Evolutionary conservation across 2,329 filamentous ascomycete species (phyloP).

Genomic region (Dryadomyces sulphureus): DNA sequence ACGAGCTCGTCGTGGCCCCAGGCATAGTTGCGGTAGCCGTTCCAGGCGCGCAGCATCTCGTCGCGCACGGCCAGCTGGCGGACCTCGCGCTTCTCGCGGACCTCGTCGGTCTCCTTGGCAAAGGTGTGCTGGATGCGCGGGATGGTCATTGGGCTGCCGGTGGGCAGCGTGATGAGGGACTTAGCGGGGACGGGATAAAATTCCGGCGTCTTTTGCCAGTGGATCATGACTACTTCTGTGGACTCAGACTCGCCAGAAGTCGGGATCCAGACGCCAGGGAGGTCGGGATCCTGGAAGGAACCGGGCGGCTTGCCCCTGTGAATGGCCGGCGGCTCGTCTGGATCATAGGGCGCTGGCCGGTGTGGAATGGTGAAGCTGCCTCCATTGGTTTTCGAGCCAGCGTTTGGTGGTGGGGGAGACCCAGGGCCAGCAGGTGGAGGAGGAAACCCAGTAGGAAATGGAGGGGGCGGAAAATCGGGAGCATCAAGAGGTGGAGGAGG

Average conservation of each 20-base stretch:
- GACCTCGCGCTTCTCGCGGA: conserved; percentile 45
- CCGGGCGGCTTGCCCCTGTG: neutral
- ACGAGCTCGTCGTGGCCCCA: conserved; percentile 78
- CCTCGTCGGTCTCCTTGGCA: conserved; percentile 42
- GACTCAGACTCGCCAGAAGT: conserved; percentile 1
- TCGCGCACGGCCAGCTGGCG: conserved; percentile 54
- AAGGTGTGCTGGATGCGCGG: conserved; percentile 67
- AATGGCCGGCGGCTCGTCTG: neutral
- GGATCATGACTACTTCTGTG: conserved; percentile 14
- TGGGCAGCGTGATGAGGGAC: conserved; percentile 62
- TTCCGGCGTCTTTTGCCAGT: conserved; percentile 64
- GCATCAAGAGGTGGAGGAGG: too few relatives aligned
- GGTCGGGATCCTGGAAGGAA: neutral
- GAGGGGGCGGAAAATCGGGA: too few relatives aligned
- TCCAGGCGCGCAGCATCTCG: conserved; percentile 68
- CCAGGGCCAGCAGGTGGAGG: too few relatives aligned
- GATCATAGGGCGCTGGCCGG: too few relatives aligned
- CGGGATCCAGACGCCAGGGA: neutral
- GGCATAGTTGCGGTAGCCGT: conserved; percentile 63
- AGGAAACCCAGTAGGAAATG: too few relatives aligned
- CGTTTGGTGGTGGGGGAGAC: too few relatives aligned
- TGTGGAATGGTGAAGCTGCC: too few relatives aligned
- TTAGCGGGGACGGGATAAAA: conserved; percentile 61
- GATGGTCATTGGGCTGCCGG: conserved; percentile 51
- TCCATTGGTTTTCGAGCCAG: too few relatives aligned